These are phyloP conservation scores for Alternaria novae-zelandiae DNA, from an alignment of 2,329 filamentous ascomycete species.

Conservation along the genomic window DNA sequence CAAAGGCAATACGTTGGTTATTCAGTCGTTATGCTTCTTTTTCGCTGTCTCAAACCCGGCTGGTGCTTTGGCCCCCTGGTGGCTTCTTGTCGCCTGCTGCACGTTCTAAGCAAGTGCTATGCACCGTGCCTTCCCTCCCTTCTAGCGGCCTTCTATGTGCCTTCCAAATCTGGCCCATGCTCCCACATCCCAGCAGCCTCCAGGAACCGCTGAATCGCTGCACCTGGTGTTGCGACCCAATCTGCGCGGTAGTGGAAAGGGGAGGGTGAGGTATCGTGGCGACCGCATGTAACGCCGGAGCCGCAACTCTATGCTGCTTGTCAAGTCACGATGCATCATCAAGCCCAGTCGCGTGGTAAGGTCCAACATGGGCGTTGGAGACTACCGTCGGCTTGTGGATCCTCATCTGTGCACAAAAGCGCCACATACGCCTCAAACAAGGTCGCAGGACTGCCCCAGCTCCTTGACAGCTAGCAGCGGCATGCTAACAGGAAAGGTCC, in stretches of 20 bases:
- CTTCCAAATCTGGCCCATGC: constrained; percentile 26
- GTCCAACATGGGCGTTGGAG: neutral
- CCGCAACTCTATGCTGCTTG: neutral
- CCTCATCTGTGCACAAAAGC: constrained; percentile 35
- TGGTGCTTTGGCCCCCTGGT: constrained; percentile 24
- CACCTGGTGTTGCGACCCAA: constrained; percentile 8
- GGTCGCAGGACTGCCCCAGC: constrained; percentile 41
- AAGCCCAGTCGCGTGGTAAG: neutral
- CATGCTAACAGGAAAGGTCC: constrained; percentile 33
- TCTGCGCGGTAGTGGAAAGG: neutral
- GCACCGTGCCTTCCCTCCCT: constrained; percentile 26
- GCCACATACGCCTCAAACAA: constrained; percentile 43
- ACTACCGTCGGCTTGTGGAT: constrained; percentile 24
- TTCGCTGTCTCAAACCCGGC: constrained; percentile 19
- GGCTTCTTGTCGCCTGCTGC: constrained; percentile 29
- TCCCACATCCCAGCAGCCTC: constrained; percentile 12
- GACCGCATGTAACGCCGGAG: neutral
- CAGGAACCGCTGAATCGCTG: constrained; percentile 22
- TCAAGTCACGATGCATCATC: neutral
- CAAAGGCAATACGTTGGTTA: constrained; percentile 16
- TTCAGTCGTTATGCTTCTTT: constrained; percentile 15
- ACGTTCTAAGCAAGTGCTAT: constrained; percentile 25
- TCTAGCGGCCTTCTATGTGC: constrained; percentile 36
- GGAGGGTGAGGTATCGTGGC: neutral
- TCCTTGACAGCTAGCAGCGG: constrained; percentile 34